Base-by-base conservation (phyloP, 257 asterid species). In the Mentha longifolia region DNA sequence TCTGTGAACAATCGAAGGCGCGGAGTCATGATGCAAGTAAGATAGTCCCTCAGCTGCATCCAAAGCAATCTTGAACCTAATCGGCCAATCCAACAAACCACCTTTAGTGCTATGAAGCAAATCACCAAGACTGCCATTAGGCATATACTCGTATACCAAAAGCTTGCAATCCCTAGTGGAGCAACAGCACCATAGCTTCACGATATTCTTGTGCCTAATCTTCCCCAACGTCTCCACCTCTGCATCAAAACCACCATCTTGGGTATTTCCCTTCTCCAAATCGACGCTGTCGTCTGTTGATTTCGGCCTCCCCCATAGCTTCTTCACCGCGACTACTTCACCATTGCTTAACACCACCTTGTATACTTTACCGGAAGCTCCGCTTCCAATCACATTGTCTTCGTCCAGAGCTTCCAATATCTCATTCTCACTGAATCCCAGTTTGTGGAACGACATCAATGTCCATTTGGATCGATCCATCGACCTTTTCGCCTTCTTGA, bases 11-110 rank as follows among this genome's bases (percentile, higher is more conserved):
- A 94, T 89, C 0, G 99, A 80, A 63, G 97, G 99, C 2, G 84
- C 85, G 43, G 92, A 91, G 37, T 94, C 99, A 15, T 94, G 99
- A 43, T 94, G 99, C 85, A 94, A 78, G 80, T 94, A 94, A 0
- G 97, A 89, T 4, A 94, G 88, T 37, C 99, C 99, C 76, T 94
- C 99, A 0, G 99, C 97, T 2, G 97, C 89, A 79, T 94, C 97
- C 87, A 89, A 42, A 0, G 96, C 96, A 6, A 94, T 79, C 90
- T 88, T 91, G 58, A 76, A 88, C 91, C 99, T 78, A 35, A 81
- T 83, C 25, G 95, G 92, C 99, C 99, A 94, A 64, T 89, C 96
- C 59, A 94, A 77, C 71, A 89, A 74, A 15, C 93, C 90, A 4
- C 95, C 79, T 65, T 94, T 94, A 11, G 80, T 88, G 83, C 97